Evolutionary conservation across 2,329 filamentous ascomycete species (phyloP).

Genomic region (Microcyclospora tardicrescens): DNA sequence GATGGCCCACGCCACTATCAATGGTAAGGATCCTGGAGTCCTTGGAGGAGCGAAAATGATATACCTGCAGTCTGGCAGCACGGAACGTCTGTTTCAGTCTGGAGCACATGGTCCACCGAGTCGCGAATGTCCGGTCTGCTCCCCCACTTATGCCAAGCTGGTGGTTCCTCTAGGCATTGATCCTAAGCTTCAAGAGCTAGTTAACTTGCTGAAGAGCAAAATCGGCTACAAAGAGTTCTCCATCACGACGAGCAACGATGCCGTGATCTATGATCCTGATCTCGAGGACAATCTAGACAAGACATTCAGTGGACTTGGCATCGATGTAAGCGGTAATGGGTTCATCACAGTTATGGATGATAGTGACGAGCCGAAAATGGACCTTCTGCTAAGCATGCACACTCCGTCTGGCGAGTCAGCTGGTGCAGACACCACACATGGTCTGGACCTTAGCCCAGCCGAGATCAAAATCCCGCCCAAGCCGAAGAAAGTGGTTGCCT

Average conservation of each 20-base stretch:
- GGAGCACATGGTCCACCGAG: slow-evolving; percentile 53
- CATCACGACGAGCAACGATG: slow-evolving; percentile 49
- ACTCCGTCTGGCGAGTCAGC: neutral
- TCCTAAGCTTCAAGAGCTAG: slow-evolving; percentile 66
- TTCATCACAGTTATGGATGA: slow-evolving; percentile 79
- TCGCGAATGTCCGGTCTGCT: slow-evolving; percentile 69
- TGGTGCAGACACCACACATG: neutral
- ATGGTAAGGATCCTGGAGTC: slow-evolving; percentile 6
- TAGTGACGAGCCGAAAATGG: slow-evolving; percentile 66
- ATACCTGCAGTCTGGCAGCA: slow-evolving; percentile 58
- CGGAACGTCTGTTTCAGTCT: slow-evolving; percentile 45
- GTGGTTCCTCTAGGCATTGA: slow-evolving; percentile 33
- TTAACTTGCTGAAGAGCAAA: slow-evolving; percentile 58
- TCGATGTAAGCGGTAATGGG: slow-evolving; percentile 47
- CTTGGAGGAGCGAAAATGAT: slow-evolving; percentile 51
- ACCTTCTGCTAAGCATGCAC: slow-evolving; percentile 51
- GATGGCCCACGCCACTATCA: slow-evolving; percentile 2
- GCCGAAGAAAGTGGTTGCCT: slow-evolving; percentile 8
- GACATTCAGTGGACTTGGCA: slow-evolving; percentile 64
- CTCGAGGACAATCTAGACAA: slow-evolving; percentile 74
- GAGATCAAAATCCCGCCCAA: slow-evolving; percentile 10
- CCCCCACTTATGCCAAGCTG: slow-evolving; percentile 17
- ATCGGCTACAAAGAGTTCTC: slow-evolving; percentile 70
- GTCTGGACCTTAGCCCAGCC: slow-evolving; percentile 8
- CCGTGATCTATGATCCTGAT: slow-evolving; percentile 78